Percentiles rank a stretch among this genome's conserved stretches.
Evolutionary conservation across 768 basidiomycete species (phyloP).

Genomic region (Tricholoma furcatifolium): DNA sequence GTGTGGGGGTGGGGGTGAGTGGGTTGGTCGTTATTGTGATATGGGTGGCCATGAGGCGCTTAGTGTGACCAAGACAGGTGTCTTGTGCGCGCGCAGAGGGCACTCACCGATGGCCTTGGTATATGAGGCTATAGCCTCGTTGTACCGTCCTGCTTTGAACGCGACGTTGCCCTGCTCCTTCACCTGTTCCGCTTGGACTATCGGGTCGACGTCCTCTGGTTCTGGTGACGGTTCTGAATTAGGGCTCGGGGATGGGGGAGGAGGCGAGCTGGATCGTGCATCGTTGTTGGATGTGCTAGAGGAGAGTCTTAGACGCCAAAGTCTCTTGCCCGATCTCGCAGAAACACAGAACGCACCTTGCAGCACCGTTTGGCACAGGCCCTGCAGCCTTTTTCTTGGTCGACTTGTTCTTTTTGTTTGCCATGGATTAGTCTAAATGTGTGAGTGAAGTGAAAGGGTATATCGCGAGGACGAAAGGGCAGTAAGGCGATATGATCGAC

Average conservation of each 20-base stretch:
- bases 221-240: constrained; percentile 21
- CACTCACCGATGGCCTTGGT: constrained; percentile 66
- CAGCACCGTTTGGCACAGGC: constrained; percentile 8
- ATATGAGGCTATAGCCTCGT: constrained; percentile 72
- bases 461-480: constrained; percentile 2
- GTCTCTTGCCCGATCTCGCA: not conserved
- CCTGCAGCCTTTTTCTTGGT: constrained; percentile 18
- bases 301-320: not conserved
- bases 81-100: too few relatives aligned
- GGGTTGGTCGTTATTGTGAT: too few relatives aligned
- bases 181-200: constrained; percentile 53
- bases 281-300: constrained; percentile 2
- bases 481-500: too few relatives aligned
- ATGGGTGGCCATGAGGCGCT: not conserved
- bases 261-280: constrained; percentile 14
- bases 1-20: too few relatives aligned
- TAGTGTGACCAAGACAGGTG: not conserved
- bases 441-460: constrained; percentile 7
- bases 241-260: constrained; percentile 13
- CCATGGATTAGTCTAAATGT: constrained; percentile 9
- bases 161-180: constrained; percentile 77
- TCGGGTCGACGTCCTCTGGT: constrained; percentile 33
- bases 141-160: constrained; percentile 66
- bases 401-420: constrained; percentile 20
- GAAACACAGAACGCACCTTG: constrained; percentile 5